Evolutionary conservation across 139 green algal species (phyloP).

Genomic region (Microglena sp.): DNA sequence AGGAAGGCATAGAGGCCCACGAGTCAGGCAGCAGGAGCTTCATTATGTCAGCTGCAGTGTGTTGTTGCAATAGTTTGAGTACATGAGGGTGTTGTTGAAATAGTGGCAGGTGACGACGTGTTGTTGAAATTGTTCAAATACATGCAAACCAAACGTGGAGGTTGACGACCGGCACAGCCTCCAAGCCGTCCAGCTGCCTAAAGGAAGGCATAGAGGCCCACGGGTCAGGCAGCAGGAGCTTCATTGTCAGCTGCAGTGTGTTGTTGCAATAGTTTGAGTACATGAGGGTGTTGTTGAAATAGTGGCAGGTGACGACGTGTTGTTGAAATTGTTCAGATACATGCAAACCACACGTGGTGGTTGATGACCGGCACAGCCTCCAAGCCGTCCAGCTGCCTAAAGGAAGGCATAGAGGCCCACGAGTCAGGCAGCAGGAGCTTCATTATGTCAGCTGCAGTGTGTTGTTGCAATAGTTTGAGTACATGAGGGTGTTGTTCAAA

Average conservation of each 20-base stretch:
- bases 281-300: too few species aligned
- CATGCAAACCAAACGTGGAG: slow-evolving; percentile 99
- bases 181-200: slow-evolving; percentile 74
- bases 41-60: slow-evolving; percentile 89
- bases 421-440: slow-evolving; percentile 83
- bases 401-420: slow-evolving; percentile 82
- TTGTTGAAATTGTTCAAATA: too few species aligned
- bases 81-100: too few species aligned
- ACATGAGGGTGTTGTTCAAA: too few species aligned
- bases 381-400: slow-evolving; percentile 80
- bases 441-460: slow-evolving; percentile 89
- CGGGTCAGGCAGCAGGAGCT: slow-evolving; percentile 76
- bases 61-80: too few species aligned
- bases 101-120: too few species aligned
- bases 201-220: slow-evolving; percentile 88
- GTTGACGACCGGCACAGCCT: slow-evolving; percentile 98
- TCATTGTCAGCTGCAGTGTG: too few species aligned
- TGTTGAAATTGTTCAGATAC: too few species aligned
- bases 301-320: too few species aligned
- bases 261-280: too few species aligned
- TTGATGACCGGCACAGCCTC: slow-evolving; percentile 98
- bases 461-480: too few species aligned
- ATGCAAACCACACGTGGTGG: slow-evolving; percentile 99
- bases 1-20: slow-evolving; percentile 82
- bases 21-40: slow-evolving; percentile 83